Evolutionary conservation across 495 filamentous ascomycete species (phyloP).

Genomic region (Thozetella sp.): DNA sequence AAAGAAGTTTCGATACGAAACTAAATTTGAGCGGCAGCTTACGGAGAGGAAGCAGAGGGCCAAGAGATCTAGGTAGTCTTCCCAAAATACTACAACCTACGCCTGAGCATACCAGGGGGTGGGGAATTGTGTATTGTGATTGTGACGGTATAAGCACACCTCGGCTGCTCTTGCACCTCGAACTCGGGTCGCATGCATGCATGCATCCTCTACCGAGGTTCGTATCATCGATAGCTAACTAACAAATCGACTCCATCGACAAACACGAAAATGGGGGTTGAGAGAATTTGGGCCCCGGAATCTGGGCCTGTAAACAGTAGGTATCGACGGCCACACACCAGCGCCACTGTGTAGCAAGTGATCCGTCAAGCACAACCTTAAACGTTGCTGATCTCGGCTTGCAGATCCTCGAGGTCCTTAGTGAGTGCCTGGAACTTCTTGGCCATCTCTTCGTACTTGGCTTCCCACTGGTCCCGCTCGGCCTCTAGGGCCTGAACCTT

Average conservation of each 20-base stretch:
- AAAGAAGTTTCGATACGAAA: slow-evolving; percentile 92
- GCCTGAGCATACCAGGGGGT: slow-evolving; percentile 30
- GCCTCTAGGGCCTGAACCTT: slow-evolving; percentile 96
- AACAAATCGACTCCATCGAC: background rate
- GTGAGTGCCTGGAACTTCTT: slow-evolving; percentile 83
- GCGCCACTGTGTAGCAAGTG: too few relatives aligned
- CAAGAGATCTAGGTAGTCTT: slow-evolving; percentile 45
- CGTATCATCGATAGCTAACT: background rate
- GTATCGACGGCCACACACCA: too few relatives aligned
- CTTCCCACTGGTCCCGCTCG: slow-evolving; percentile 88
- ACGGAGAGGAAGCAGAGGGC: slow-evolving; percentile 67
- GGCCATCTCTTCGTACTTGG: slow-evolving; percentile 93
- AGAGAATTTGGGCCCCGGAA: too few relatives aligned
- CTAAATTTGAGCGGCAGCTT: slow-evolving; percentile 71
- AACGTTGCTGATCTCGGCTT: slow-evolving; percentile 86
- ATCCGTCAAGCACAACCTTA: slow-evolving; percentile 45
- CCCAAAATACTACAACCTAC: slow-evolving; percentile 17
- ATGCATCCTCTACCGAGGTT: background rate
- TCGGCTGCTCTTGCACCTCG: slow-evolving; percentile 9
- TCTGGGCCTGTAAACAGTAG: too few relatives aligned
- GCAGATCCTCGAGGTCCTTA: slow-evolving; percentile 91
- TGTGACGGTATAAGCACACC: slow-evolving; percentile 13
- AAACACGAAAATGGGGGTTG: background rate
- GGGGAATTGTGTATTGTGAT: slow-evolving; percentile 14
- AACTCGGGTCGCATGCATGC: slow-evolving; percentile 10